Evolutionary conservation across 2,329 filamentous ascomycete genomes (phyloP).

Genomic region (Talaromyces sp.): DNA sequence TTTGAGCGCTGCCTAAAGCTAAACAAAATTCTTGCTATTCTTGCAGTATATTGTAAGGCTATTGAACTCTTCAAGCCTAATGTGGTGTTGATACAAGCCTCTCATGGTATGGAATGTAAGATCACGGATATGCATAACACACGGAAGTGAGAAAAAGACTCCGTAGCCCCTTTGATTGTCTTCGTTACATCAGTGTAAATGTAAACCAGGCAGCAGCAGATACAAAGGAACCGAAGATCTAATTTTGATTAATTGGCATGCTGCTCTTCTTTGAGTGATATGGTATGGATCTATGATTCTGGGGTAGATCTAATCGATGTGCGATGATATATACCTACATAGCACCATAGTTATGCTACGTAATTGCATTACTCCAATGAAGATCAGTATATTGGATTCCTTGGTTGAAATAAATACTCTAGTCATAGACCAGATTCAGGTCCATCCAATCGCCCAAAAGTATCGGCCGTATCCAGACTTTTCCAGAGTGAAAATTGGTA

Average conservation of each 20-base stretch:
- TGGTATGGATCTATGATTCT: not conserved
- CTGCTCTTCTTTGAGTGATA: not conserved
- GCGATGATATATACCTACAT: not conserved
- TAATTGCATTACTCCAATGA: not conserved
- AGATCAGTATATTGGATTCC: not conserved
- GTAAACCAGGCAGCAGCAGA: not conserved
- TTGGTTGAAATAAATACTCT: not conserved
- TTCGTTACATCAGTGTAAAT: not conserved
- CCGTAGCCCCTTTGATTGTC: not conserved
- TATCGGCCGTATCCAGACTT: not conserved
- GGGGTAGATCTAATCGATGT: not conserved
- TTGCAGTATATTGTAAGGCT: too few species aligned
- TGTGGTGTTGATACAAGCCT: not conserved
- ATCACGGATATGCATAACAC: not conserved
- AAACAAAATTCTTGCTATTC: too few species aligned
- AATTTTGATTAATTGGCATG: not conserved
- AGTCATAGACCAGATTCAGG: not conserved
- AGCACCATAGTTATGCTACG: not conserved
- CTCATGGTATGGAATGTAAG: slow-evolving; percentile 16
- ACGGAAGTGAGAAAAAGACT: too few species aligned
- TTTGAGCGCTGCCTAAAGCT: too few species aligned
- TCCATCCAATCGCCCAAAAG: not conserved
- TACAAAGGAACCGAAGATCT: not conserved
- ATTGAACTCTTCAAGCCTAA: not conserved
- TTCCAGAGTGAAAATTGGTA: not conserved